Evolutionary conservation across 2,329 filamentous ascomycete genomes (phyloP).

Genomic region (Penicillium sp.): DNA sequence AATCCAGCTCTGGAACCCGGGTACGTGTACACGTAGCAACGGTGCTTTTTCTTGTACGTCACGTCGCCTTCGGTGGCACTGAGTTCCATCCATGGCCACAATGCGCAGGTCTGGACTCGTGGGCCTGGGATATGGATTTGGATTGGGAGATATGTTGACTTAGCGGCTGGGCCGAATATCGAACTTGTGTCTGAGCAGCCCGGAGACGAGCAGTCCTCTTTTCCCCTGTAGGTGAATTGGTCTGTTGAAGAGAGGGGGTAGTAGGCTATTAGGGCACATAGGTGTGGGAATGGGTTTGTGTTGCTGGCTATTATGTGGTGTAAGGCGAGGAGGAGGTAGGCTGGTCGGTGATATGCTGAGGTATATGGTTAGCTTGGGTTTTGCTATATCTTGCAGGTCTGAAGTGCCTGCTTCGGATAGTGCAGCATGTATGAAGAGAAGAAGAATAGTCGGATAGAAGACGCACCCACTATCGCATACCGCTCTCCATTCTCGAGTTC

Average conservation of each 20-base stretch:
- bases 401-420: not conserved
- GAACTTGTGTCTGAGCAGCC: constrained; percentile 22
- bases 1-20: constrained; percentile 59
- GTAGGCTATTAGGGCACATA: constrained; percentile 59
- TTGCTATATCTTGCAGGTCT: not conserved
- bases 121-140: constrained; percentile 55
- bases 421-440: not conserved
- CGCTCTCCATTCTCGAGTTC: constrained; percentile 53
- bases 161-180: constrained; percentile 29
- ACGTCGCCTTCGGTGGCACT: constrained; percentile 24
- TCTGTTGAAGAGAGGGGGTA: constrained; percentile 41
- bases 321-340: constrained; percentile 51
- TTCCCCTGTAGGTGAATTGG: constrained; percentile 2
- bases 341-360: constrained; percentile 58
- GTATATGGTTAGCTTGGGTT: not conserved
- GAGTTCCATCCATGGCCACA: constrained; percentile 22
- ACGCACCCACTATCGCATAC: constrained; percentile 59
- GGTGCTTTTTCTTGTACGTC: constrained; percentile 29
- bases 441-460: not conserved
- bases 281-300: constrained; percentile 54
- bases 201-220: constrained; percentile 32
- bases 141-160: constrained; percentile 40
- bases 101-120: constrained; percentile 5
- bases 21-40: constrained; percentile 49
- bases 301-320: constrained; percentile 40